Conservation (phyloP, 108 stramenopile species). For the Discostella stelligeroides region DNA sequence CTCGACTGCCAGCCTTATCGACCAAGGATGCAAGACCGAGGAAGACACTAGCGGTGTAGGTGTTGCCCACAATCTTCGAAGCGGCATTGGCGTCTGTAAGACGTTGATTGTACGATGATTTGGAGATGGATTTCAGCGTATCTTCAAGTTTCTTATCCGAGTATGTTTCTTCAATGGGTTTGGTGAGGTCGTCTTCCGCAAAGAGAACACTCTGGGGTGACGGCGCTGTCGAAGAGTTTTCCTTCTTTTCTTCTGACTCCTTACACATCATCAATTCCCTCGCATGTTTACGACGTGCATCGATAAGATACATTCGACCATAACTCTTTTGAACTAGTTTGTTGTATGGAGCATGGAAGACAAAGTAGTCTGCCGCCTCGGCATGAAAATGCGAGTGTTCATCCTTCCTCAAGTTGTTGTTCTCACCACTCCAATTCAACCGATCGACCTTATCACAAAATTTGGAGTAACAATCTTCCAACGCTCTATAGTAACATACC, state of each 20-base stretch:
- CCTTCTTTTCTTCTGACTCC: constrained; percentile 50
- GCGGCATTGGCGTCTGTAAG: constrained; percentile 73
- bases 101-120: constrained; percentile 51
- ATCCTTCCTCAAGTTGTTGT: constrained; percentile 22
- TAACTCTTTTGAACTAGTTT: constrained; percentile 97
- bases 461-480: constrained; percentile 91
- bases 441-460: constrained; percentile 73
- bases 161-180: constrained; percentile 90
- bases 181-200: constrained; percentile 59
- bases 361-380: constrained; percentile 83
- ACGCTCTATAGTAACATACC: constrained; percentile 91
- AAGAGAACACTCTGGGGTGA: constrained; percentile 3
- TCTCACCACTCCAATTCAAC: too few relatives aligned
- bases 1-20: constrained; percentile 69
- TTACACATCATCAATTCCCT: constrained; percentile 14
- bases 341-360: constrained; percentile 99
- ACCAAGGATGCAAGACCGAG: constrained; percentile 87
- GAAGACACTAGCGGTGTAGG: constrained; percentile 96
- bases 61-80: constrained; percentile 92
- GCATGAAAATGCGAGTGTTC: constrained; percentile 52
- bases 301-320: constrained; percentile 87
- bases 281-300: constrained; percentile 66
- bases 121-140: constrained; percentile 61
- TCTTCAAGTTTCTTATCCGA: constrained; percentile 69
- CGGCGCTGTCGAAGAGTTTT: constrained; percentile 24